Conservation (phyloP, 495 filamentous ascomycete species). For the Gamarada debralockiae region DNA sequence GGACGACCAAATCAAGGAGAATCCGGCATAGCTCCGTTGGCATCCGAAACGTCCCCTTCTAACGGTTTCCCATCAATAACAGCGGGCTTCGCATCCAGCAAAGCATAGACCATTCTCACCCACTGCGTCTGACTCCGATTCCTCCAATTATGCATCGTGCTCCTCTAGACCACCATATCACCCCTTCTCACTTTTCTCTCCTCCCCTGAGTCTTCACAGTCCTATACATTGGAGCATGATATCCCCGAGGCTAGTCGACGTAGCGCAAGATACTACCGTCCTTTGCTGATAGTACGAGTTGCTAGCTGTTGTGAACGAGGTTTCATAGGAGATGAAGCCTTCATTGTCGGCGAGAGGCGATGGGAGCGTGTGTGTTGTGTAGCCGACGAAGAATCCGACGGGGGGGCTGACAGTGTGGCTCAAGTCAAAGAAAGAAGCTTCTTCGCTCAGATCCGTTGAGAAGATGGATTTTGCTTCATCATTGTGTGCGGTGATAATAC, state of each 20-base stretch:
- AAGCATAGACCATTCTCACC: not conserved
- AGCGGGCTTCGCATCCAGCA: not conserved
- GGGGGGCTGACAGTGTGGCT: too few relatives aligned
- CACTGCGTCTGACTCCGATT: not conserved
- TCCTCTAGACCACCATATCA: not conserved
- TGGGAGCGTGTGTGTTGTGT: not conserved
- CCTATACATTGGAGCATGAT: not conserved
- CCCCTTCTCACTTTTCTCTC: not conserved
- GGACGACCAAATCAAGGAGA: not conserved
- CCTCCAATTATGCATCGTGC: not conserved
- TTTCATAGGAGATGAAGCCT: not conserved
- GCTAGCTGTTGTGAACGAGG: not conserved
- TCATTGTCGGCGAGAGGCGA: not conserved
- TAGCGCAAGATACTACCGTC: not conserved
- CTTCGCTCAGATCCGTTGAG: too few relatives aligned
- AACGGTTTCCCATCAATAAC: not conserved
- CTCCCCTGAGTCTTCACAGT: not conserved
- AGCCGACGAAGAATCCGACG: not conserved
- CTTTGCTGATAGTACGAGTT: not conserved
- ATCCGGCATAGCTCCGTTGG: not conserved
- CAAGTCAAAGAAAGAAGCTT: too few relatives aligned
- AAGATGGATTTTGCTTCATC: too few relatives aligned
- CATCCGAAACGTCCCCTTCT: not conserved
- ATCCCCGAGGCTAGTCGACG: not conserved
- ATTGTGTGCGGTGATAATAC: too few relatives aligned